These are phyloP conservation scores for Fraxinus excelsior DNA, from an alignment of 257 asterid species.

Conservation along the genomic window DNA sequence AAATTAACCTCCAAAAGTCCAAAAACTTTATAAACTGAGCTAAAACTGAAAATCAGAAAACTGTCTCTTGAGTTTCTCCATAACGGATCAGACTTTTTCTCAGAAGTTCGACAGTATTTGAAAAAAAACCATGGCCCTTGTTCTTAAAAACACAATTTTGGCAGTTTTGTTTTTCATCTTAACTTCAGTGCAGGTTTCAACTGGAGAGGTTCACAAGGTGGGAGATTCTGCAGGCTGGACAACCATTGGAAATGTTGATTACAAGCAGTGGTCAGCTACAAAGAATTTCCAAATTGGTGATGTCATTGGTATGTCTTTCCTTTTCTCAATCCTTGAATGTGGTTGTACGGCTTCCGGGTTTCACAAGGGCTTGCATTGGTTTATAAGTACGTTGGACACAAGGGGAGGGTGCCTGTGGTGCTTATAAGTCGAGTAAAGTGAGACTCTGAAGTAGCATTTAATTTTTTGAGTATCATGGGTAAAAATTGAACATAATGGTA, in stretches of 20 bases:
- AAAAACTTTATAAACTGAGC: neutral
- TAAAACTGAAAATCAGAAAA: slow-evolving; percentile 4
- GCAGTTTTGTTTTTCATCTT: slow-evolving; percentile 29
- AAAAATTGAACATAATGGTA: too few species aligned
- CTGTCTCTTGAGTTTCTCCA: slow-evolving; percentile 4
- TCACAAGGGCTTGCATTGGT: neutral
- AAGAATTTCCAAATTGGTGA: slow-evolving; percentile 69
- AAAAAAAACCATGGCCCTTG: slow-evolving; percentile 28
- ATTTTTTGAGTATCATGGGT: too few species aligned
- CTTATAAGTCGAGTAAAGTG: too few species aligned
- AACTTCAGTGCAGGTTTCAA: slow-evolving; percentile 17
- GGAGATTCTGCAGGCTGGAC: slow-evolving; percentile 96
- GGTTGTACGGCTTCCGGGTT: neutral
- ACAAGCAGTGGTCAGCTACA: slow-evolving; percentile 63
- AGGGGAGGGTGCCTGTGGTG: too few species aligned
- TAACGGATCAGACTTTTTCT: neutral
- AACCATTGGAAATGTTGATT: slow-evolving; percentile 73
- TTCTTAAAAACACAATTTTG: slow-evolving; percentile 19
- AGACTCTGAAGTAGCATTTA: too few species aligned
- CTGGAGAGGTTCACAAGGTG: slow-evolving; percentile 60
- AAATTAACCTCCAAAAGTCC: neutral
- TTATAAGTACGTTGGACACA: too few species aligned
- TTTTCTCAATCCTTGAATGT: neutral
- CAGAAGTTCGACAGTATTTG: neutral
- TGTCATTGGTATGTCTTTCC: slow-evolving; percentile 43